A percentile compares a stretch with the other conserved stretches of the same genome.
Conservation (phyloP, 441 rosid genomes). For the Aquilaria agallochum region DNA sequence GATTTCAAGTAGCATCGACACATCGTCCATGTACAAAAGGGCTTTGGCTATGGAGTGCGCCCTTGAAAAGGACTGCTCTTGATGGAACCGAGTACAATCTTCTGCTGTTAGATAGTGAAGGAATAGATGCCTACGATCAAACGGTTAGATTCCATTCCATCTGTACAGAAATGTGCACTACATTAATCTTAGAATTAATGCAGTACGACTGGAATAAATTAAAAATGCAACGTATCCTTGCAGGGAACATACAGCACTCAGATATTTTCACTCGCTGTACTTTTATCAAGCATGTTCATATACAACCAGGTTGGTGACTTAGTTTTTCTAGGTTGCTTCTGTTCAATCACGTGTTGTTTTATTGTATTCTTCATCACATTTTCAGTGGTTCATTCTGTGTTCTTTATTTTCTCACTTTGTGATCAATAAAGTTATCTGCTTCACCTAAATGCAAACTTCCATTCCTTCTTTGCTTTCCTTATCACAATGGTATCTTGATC, state of each 20-base stretch:
- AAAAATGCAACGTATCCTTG: conserved; percentile 3
- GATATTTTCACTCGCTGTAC: conserved; percentile 95
- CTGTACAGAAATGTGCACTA: no score
- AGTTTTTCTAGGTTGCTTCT: conserved; percentile 7
- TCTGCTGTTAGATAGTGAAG: conserved; percentile 87
- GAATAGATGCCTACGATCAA: conserved; percentile 97
- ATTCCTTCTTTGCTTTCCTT: neutral
- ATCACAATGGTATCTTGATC: neutral
- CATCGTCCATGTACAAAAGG: conserved; percentile 98
- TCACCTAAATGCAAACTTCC: neutral
- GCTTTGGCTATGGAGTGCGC: conserved; percentile 98
- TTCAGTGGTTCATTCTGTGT: neutral
- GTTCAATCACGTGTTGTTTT: neutral
- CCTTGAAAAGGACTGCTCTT: conserved; percentile 84
- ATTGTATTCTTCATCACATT: neutral
- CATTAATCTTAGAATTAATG: no score
- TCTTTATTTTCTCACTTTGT: neutral
- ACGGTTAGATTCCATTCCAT: conserved; percentile 48
- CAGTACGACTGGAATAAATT: no score
- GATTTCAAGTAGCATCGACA: conserved; percentile 97
- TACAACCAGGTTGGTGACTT: conserved; percentile 77
- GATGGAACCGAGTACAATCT: conserved; percentile 96
- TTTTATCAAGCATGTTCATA: conserved; percentile 93
- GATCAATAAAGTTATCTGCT: neutral
- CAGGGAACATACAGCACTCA: conserved; percentile 99